Percentiles rank a stretch among this genome's conserved stretches.
phyloP scores from a whole-genome alignment of 1,139 yeast genomes.

The Diutina sp. region DNA sequence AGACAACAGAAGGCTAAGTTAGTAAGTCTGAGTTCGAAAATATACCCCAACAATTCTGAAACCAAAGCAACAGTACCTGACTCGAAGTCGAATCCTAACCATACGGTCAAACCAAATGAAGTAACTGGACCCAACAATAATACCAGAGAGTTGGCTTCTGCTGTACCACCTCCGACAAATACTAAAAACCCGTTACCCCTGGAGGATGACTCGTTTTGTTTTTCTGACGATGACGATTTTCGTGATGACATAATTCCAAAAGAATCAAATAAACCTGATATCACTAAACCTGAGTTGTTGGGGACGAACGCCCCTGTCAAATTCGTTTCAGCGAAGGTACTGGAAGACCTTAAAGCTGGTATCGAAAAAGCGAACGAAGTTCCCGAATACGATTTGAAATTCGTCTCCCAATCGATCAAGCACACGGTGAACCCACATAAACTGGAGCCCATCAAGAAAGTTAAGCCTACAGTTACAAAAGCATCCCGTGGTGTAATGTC shows the following conservation, averaged over 20 bases:
- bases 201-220: conserved; percentile 1
- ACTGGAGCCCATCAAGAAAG: not conserved
- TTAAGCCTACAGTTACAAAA: not conserved
- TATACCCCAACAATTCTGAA: not conserved
- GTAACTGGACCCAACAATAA: not conserved
- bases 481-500: not conserved
- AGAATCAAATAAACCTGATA: not conserved
- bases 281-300: not conserved
- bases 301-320: not conserved
- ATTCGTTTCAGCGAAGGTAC: not conserved
- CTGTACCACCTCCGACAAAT: not conserved
- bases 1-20: not conserved
- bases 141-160: not conserved
- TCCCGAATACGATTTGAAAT: not conserved
- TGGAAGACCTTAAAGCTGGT: not conserved
- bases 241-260: not conserved
- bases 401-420: not conserved
- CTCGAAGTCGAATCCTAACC: not conserved
- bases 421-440: not conserved
- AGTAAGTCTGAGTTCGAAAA: not conserved
- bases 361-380: not conserved
- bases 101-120: not conserved
- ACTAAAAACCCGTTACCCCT: not conserved
- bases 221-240: not conserved
- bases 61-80: not conserved